A percentile compares a stretch with the other conserved stretches of the same genome.
These are phyloP conservation scores for Triticum monococcum DNA, from an alignment of 176 grass and related monocot genomes.

Conservation along the genomic window DNA sequence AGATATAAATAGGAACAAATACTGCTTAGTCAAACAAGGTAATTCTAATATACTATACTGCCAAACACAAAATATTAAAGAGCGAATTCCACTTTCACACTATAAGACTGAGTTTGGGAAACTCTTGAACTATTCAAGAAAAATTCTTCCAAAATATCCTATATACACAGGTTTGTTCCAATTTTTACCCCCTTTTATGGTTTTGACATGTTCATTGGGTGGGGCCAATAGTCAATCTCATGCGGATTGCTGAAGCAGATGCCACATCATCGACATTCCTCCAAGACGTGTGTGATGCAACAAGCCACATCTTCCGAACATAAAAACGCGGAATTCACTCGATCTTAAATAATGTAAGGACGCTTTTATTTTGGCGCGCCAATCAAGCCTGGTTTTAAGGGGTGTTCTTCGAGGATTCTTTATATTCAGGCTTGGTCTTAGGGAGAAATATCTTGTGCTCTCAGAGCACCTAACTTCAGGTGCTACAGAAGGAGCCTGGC, in stretches of 20 bases:
- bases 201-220: background rate
- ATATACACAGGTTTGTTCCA: too few relatives aligned
- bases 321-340: background rate
- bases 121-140: too few relatives aligned
- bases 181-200: too few relatives aligned
- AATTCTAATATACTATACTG: too few relatives aligned
- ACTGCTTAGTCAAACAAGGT: too few relatives aligned
- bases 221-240: background rate
- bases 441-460: background rate
- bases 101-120: too few relatives aligned
- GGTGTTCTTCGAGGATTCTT: background rate
- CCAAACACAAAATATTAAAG: too few relatives aligned
- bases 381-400: background rate
- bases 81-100: too few relatives aligned
- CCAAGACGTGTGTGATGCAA: background rate
- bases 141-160: too few relatives aligned
- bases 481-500: too few relatives aligned
- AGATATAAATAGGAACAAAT: too few relatives aligned
- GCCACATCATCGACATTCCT: background rate
- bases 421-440: background rate
- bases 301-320: background rate
- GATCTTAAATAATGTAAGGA: background rate
- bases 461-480: too few relatives aligned
- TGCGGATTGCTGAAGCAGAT: background rate
- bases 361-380: background rate